Evolutionary conservation across 768 basidiomycete genomes (phyloP).

Genomic region (Phaffia tasmanica): DNA sequence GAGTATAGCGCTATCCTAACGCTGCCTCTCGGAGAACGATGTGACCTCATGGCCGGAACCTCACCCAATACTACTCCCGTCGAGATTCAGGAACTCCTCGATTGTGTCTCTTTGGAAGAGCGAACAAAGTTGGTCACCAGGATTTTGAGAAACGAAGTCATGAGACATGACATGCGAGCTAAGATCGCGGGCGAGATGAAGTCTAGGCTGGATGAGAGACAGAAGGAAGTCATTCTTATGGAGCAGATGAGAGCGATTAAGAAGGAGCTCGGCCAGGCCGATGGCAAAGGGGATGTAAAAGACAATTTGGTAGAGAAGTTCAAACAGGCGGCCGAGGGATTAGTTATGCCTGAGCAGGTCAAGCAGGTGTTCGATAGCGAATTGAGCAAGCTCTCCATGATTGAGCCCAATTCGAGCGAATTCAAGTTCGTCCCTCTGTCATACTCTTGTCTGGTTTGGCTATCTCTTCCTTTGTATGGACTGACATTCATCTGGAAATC

Average conservation of each 20-base stretch:
- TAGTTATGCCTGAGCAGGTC: slow-evolving; percentile 83
- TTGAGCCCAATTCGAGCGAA: slow-evolving; percentile 84
- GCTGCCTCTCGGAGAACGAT: slow-evolving; percentile 50
- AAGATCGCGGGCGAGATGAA: slow-evolving; percentile 90
- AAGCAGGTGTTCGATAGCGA: slow-evolving; percentile 95
- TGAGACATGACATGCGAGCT: slow-evolving; percentile 87
- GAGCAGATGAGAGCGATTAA: slow-evolving; percentile 94
- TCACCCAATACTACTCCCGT: slow-evolving; percentile 64
- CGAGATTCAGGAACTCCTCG: slow-evolving; percentile 87
- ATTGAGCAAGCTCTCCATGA: slow-evolving; percentile 70
- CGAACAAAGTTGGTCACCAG: slow-evolving; percentile 77
- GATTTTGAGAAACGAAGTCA: slow-evolving; percentile 93
- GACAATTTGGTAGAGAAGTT: slow-evolving; percentile 89
- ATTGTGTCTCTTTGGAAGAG: slow-evolving; percentile 73
- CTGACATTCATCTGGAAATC: neutral
- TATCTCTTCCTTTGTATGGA: neutral
- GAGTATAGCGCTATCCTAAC: neutral
- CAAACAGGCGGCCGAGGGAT: slow-evolving; percentile 62
- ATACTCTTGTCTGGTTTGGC: neutral
- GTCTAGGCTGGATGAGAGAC: slow-evolving; percentile 83
- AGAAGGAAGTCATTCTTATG: slow-evolving; percentile 91
- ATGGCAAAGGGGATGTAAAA: slow-evolving; percentile 80
- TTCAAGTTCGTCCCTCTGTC: slow-evolving; percentile 47
- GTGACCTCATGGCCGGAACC: slow-evolving; percentile 93
- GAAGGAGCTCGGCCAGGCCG: slow-evolving; percentile 66